Base-by-base conservation (phyloP, 768 basidiomycete species). In the Amyloporia xantha region DNA sequence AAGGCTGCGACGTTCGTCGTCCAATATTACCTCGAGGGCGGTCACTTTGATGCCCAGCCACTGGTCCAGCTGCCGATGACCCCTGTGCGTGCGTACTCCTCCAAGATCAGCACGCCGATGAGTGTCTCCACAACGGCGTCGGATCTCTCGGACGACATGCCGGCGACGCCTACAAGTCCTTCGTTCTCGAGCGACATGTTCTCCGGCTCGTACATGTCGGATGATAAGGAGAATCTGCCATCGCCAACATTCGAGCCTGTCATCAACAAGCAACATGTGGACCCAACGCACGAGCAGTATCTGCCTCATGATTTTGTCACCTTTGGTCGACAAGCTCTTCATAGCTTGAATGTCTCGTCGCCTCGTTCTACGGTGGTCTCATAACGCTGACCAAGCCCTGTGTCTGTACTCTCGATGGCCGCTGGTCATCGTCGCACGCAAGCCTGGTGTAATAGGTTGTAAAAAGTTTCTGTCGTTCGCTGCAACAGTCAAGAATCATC, bases 1-100 rank as follows among this genome's bases (percentile, higher is more conserved):
- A 94, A 93, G 70, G 91, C 93, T 1, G 93, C 95, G 20, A 91
- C 87, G 20, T 82, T 91, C 63, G 91, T 92, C 53, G 84, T 93
- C 28, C 91, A 97, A 64, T 92, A 83, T 69, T 99, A 98, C 65
- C 82, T 97, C 42, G 81, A 88, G 61, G 94, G 93, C 43, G 84
- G 84, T 38, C 85, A 81, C 46, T 90, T 86, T 63, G 62, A 71
- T 51, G 75, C 73, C 35, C 77, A 79, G 33, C 61, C 67, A 24
- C 54, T 66, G 26, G 52, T 64, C 15, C 59, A 79, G 17, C 71
- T 86, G 41, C 87, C 89, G 28, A 77, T 82, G 54, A 91, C 89
- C 5, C 84, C 83, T 2, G 76, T 76, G 59, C 70, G 72, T 27
- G 49, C 71, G 3, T 51, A 65, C 50, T 54, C 65, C 13, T 82